A percentile compares a stretch with the other conserved stretches of the same genome.
Conservation (phyloP, 257 asterid species). For the Gardenia jasminoides region DNA sequence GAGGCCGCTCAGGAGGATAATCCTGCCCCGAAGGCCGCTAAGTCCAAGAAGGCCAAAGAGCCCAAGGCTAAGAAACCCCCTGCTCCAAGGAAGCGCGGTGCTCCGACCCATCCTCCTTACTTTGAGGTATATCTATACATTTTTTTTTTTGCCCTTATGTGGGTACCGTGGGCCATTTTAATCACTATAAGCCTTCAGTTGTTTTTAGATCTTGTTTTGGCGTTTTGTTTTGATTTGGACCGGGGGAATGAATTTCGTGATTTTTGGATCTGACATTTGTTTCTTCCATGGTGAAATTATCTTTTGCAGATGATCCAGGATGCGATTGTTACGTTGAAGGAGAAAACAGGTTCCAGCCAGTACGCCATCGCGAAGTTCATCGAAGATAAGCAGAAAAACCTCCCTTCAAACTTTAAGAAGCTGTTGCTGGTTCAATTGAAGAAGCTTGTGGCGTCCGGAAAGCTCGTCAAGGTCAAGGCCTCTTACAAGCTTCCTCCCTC, state of each 20-base stretch:
- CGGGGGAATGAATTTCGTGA: background rate
- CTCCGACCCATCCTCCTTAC: constrained; percentile 67
- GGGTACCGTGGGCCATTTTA: no score
- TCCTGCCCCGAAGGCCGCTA: constrained; percentile 25
- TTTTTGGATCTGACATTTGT: constrained; percentile 19
- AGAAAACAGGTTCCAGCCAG: constrained; percentile 79
- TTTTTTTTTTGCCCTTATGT: background rate
- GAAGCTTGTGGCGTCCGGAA: constrained; percentile 60
- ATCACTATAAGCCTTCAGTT: background rate
- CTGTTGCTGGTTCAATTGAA: constrained; percentile 59
- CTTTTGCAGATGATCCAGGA: constrained; percentile 69
- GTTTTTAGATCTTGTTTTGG: background rate
- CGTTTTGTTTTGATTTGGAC: background rate
- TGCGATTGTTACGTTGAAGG: constrained; percentile 69
- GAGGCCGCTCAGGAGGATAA: constrained; percentile 22
- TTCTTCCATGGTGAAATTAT: background rate
- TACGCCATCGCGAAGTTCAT: constrained; percentile 67
- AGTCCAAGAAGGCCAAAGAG: constrained; percentile 34
- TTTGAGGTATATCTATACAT: constrained; percentile 47
- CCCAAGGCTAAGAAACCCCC: constrained; percentile 55
- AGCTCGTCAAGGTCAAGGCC: constrained; percentile 63
- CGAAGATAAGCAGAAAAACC: constrained; percentile 66
- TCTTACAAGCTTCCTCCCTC: constrained; percentile 56
- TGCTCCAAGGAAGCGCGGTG: constrained; percentile 48
- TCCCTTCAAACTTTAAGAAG: constrained; percentile 76